Percentiles rank a stretch among this genome's conserved stretches.
Evolutionary conservation across 345 rosid species (phyloP).

Genomic region (Ricinus communis): DNA sequence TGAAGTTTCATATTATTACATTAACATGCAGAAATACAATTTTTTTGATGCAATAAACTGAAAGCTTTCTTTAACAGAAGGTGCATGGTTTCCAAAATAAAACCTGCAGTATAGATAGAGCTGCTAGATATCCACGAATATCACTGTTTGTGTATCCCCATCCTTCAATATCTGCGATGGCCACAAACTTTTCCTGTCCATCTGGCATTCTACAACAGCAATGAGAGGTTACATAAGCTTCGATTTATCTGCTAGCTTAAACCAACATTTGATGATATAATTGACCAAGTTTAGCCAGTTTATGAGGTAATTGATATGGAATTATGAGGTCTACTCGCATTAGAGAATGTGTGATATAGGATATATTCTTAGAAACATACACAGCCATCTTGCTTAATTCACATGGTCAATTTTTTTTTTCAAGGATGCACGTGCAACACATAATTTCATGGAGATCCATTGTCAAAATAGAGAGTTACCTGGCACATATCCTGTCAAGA

Average conservation of each 20-base stretch:
- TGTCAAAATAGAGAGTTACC: constrained; percentile 33
- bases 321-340: neutral
- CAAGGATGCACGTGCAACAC: neutral
- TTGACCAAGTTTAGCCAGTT: neutral
- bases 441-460: neutral
- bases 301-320: neutral
- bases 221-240: constrained; percentile 10
- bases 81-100: constrained; percentile 12
- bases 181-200: constrained; percentile 72
- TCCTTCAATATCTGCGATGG: constrained; percentile 73
- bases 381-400: neutral
- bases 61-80: neutral
- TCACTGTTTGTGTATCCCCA: constrained; percentile 88
- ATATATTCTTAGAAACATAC: neutral
- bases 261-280: neutral
- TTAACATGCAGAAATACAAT: neutral
- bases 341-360: neutral
- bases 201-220: constrained; percentile 56
- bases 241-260: neutral
- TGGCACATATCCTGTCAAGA: constrained; percentile 67
- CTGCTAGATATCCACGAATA: constrained; percentile 67
- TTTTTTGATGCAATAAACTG: no score
- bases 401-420: neutral
- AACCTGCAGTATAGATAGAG: constrained; percentile 80
- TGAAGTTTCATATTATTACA: no score